Conservation (phyloP, 179 eudicot genomes). For the Heliamphora pulchella region DNA sequence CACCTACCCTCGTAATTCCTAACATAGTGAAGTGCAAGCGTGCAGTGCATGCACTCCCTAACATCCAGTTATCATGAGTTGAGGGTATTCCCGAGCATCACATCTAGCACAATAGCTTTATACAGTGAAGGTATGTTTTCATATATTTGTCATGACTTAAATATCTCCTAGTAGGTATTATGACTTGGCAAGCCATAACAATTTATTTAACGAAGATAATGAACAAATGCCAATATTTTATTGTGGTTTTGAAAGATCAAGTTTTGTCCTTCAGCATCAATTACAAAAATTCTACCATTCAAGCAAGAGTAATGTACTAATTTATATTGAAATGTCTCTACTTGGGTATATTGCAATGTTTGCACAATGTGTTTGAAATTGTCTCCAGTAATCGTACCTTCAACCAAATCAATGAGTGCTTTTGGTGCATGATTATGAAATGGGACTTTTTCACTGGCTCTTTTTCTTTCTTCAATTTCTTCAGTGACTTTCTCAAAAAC, state of each 20-base stretch:
- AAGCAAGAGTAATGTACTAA: neutral
- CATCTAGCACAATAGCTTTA: neutral
- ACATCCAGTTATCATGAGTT: neutral
- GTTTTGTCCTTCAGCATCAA: neutral
- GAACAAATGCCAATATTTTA: neutral
- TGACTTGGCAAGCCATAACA: neutral
- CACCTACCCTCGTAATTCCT: too few relatives aligned
- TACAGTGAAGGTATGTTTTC: neutral
- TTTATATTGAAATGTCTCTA: neutral
- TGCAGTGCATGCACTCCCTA: neutral
- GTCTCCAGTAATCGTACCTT: conserved; percentile 43
- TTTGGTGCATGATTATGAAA: conserved; percentile 71
- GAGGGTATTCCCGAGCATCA: neutral
- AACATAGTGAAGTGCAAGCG: neutral
- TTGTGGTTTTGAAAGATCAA: neutral
- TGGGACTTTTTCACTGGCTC: conserved; percentile 36
- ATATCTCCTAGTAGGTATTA: neutral
- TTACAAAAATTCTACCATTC: neutral
- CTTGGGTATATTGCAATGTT: neutral
- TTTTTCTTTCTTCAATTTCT: conserved; percentile 47
- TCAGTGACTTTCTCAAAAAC: conserved; percentile 43
- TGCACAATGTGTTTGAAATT: neutral
- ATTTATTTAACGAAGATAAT: neutral
- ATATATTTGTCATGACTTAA: neutral
- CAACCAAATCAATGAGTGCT: conserved; percentile 49